These are phyloP conservation scores for Sporormia fimetaria DNA, from an alignment of 495 filamentous ascomycete species.

Conservation along the genomic window DNA sequence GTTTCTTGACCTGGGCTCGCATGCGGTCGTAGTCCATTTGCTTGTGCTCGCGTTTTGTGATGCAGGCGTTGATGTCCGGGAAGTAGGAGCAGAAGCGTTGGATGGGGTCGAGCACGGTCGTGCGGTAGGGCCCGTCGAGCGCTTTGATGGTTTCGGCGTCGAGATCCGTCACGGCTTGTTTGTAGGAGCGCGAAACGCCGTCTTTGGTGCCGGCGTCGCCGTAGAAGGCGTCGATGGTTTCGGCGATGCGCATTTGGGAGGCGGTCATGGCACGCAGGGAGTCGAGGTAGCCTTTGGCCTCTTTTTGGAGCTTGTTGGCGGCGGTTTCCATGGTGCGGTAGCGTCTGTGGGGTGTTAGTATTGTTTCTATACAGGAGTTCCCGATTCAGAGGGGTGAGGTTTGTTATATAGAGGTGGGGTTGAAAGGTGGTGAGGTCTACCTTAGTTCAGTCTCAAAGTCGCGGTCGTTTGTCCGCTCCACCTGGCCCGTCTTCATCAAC, in stretches of 20 bases:
- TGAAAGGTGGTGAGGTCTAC: constrained; percentile 37
- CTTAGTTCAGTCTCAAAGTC: constrained; percentile 98
- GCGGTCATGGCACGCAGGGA: constrained; percentile 96
- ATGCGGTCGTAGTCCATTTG: constrained; percentile 95
- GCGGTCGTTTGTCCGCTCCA: constrained; percentile 94
- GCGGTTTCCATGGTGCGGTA: constrained; percentile 95
- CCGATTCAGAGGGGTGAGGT: background rate
- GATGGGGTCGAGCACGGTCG: constrained; percentile 91
- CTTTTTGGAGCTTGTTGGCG: constrained; percentile 82
- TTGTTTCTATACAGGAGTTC: background rate
- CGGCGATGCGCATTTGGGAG: constrained; percentile 97
- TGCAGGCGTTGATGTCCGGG: constrained; percentile 97
- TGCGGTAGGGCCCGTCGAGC: constrained; percentile 89
- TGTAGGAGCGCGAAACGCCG: constrained; percentile 90
- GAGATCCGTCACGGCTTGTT: constrained; percentile 93
- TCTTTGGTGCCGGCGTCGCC: constrained; percentile 90
- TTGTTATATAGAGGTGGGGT: background rate
- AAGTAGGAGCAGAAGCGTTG: constrained; percentile 95
- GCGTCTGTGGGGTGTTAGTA: constrained; percentile 42
- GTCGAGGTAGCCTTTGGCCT: constrained; percentile 95
- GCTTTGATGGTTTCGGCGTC: constrained; percentile 98
- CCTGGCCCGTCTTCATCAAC: constrained; percentile 99
- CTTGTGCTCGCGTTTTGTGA: constrained; percentile 97
- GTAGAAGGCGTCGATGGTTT: constrained; percentile 99
- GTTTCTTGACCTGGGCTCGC: constrained; percentile 88